Base-by-base conservation (phyloP, 768 basidiomycete genomes). In the Botryobasidium botryosum region DNA sequence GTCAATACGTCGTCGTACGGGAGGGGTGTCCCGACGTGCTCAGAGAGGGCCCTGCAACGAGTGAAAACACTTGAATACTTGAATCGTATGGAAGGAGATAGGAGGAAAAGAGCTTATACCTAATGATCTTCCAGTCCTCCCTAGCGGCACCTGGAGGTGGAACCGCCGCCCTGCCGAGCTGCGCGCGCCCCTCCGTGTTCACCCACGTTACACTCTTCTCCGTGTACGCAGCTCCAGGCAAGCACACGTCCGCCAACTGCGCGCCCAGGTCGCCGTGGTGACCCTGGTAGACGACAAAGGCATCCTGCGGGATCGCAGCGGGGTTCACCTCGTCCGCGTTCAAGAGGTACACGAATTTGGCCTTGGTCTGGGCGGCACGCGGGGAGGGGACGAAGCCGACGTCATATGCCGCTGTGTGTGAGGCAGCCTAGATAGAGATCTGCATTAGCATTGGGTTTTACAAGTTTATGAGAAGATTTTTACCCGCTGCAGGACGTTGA, bases 271-370 rank as follows among this genome's bases (percentile, higher is more conserved):
- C 94, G 54, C 94, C 94, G 57, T 99, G 94, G 61, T 96, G 91
- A 28, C 94, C 94, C 57, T 97, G 94, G 61, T 99, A 99, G 12
- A 99, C 92, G 37, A 97, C 91, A 56, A 97, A 97, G 3, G 92
- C 88, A 54, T 87, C 74, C 46, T 72, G 66, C 25, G 94, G 91
- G 48, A 99, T 91, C 3, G 80, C 74, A 40, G 75, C 72, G 32
- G 87, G 81, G 59, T 90, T 76, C 44, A 97, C 62, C 56, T 96
- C 91, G 56, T 99, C 94, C 5, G 94, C 90, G 59, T 91, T 91
- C 47, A 99, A 73, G 41, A 99, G 78, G 65, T 94, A 96, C 52
- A 99, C 65, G 64, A 97, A 97, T 64, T 96, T 99, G 51, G 94
- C 82, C 50, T 73, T 77, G 38, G 74, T 72, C 42, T 67, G 56